Evolutionary conservation across 257 asterid genomes (phyloP).

Genomic region (Nicotiana otophora): DNA sequence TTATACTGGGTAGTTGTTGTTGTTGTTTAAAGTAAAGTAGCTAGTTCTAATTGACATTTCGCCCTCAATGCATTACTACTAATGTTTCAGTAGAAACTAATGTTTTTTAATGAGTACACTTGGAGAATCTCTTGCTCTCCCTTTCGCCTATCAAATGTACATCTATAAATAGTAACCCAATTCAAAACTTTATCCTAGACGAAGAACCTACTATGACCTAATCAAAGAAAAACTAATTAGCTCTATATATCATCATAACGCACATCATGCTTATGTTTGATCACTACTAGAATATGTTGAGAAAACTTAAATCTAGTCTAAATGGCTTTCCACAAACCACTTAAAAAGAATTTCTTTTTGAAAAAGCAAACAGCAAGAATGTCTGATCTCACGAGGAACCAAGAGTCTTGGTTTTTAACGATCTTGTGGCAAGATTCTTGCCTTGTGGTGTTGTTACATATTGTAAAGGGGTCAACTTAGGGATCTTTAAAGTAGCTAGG

Average conservation of each 20-base stretch:
- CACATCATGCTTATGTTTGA: not conserved
- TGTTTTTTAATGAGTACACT: not conserved
- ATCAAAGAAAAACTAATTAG: not conserved
- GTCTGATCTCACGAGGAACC: not conserved
- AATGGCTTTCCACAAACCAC: not conserved
- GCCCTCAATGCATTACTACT: not conserved
- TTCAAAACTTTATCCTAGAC: not conserved
- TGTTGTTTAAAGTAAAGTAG: not conserved
- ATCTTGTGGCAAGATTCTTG: not conserved
- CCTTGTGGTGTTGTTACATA: not conserved
- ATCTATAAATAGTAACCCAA: not conserved
- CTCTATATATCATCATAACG: not conserved
- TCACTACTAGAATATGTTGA: not conserved
- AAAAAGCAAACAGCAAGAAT: not conserved
- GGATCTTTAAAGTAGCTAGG: not conserved
- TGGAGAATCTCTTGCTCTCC: slow-evolving; percentile 1
- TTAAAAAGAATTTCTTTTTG: not conserved
- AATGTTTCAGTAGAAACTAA: not conserved
- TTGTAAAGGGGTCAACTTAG: not conserved
- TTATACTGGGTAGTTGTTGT: too few species aligned
- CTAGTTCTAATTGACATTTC: not conserved
- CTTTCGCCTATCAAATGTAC: not conserved
- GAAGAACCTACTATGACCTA: slow-evolving; percentile 3
- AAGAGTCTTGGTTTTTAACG: not conserved
- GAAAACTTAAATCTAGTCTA: not conserved